phyloP scores from a whole-genome alignment of 345 rosid genomes.

The Triadica sebifera region DNA sequence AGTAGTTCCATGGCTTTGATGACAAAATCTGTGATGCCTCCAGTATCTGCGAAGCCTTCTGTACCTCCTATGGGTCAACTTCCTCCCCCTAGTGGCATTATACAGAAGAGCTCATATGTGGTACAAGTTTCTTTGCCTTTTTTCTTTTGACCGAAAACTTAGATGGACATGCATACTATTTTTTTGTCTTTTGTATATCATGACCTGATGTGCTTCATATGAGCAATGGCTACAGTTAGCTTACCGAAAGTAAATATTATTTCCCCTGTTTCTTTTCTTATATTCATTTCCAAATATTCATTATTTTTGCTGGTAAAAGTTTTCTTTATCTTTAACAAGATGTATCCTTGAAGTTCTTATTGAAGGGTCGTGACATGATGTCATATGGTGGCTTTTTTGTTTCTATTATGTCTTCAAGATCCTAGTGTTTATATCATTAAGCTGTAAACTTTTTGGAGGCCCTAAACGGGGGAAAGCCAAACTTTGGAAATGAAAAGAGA shows the following conservation, averaged over 20 bases:
- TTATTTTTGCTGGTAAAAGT: neutral
- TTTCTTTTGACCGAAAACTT: neutral
- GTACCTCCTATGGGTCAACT: slow-evolving; percentile 45
- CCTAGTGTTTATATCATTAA: neutral
- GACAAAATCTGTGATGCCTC: slow-evolving; percentile 52
- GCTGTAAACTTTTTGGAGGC: neutral
- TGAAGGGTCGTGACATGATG: neutral
- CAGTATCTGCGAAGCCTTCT: slow-evolving; percentile 50
- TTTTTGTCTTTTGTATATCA: neutral
- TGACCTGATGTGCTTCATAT: neutral
- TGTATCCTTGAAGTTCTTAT: neutral
- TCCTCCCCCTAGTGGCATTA: slow-evolving; percentile 45
- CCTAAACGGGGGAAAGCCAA: neutral
- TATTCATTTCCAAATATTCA: neutral
- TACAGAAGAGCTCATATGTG: slow-evolving; percentile 48
- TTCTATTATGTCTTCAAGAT: neutral
- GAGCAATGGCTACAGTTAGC: neutral
- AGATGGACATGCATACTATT: neutral
- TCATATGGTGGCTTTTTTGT: neutral
- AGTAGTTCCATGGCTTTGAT: slow-evolving; percentile 42
- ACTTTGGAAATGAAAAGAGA: neutral
- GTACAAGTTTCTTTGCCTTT: slow-evolving; percentile 42
- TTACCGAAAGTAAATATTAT: neutral
- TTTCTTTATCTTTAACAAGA: neutral
- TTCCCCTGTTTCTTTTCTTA: neutral